Conservation (phyloP, 2,329 filamentous ascomycete species). For the Colletotrichum spinosum region DNA sequence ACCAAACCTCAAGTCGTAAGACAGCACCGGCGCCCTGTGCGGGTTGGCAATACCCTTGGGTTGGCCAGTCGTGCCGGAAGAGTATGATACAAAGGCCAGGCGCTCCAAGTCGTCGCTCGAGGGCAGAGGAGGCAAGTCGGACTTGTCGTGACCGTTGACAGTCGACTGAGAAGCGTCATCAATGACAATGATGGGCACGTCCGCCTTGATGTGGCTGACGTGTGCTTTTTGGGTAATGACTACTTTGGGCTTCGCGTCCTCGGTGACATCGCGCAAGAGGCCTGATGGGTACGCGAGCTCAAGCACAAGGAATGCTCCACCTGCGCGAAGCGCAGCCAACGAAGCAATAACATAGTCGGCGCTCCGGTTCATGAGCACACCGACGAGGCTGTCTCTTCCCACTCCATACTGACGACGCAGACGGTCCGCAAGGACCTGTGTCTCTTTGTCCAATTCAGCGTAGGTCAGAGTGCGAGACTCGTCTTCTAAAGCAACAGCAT, state of each 20-base stretch:
- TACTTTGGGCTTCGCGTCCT: constrained; percentile 78
- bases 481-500: constrained; percentile 79
- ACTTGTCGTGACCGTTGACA: constrained; percentile 30
- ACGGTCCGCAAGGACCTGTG: constrained; percentile 71
- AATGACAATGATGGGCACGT: constrained; percentile 73
- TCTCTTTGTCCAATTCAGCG: constrained; percentile 75
- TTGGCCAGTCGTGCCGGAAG: constrained; percentile 80
- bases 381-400: constrained; percentile 78
- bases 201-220: constrained; percentile 72
- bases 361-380: constrained; percentile 79
- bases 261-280: constrained; percentile 79
- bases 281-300: constrained; percentile 83
- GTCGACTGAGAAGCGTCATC: constrained; percentile 57
- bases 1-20: constrained; percentile 78
- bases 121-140: constrained; percentile 60
- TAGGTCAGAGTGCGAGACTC: constrained; percentile 76
- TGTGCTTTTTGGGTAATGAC: constrained; percentile 77
- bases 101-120: constrained; percentile 77
- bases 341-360: constrained; percentile 85
- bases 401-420: constrained; percentile 77
- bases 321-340: constrained; percentile 80
- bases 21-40: constrained; percentile 78
- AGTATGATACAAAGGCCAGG: constrained; percentile 84
- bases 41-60: constrained; percentile 88
- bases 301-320: constrained; percentile 83